These are phyloP conservation scores for Rhizopogon hawkerae DNA, from an alignment of 1,284 basidiomycete genomes.

Conservation along the genomic window DNA sequence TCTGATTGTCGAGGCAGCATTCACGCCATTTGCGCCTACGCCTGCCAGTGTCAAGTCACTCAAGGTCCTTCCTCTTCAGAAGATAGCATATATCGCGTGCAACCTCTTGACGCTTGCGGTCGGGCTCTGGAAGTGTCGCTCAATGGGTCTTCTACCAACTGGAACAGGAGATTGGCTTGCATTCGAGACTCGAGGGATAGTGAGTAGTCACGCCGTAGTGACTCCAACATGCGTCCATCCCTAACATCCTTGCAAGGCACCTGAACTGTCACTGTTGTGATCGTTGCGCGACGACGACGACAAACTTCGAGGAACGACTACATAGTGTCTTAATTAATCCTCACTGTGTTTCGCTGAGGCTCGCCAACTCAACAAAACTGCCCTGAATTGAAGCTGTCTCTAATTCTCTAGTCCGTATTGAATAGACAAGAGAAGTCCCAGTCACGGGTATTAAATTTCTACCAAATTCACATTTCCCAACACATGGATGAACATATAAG, in stretches of 20 bases:
- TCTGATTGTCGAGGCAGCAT: constrained; percentile 35
- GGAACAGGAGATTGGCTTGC: constrained; percentile 89
- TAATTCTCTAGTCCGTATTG: neutral
- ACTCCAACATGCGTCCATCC: neutral
- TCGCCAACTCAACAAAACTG: neutral
- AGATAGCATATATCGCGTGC: constrained; percentile 59
- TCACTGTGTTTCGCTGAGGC: neutral
- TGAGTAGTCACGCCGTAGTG: constrained; percentile 30
- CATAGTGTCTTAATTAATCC: neutral
- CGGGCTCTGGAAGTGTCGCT: constrained; percentile 84
- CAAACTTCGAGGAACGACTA: too few species aligned
- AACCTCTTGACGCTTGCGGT: constrained; percentile 69
- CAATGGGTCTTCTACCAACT: constrained; percentile 82
- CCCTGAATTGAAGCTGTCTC: neutral
- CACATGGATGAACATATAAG: constrained; percentile 9
- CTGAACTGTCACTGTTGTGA: constrained; percentile 22
- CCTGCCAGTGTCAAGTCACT: constrained; percentile 40
- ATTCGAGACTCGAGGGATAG: constrained; percentile 72
- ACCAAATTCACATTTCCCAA: constrained; percentile 10
- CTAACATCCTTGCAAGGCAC: constrained; percentile 13
- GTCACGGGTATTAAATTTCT: constrained; percentile 10
- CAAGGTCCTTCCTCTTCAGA: constrained; percentile 53
- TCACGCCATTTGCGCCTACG: constrained; percentile 56
- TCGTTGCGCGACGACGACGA: too few species aligned
- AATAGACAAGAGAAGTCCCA: constrained; percentile 4